Percentiles rank a stretch among this genome's conserved stretches.
phyloP scores from a whole-genome alignment of 257 asterid genomes.

The Solanum corneliomulleri region DNA sequence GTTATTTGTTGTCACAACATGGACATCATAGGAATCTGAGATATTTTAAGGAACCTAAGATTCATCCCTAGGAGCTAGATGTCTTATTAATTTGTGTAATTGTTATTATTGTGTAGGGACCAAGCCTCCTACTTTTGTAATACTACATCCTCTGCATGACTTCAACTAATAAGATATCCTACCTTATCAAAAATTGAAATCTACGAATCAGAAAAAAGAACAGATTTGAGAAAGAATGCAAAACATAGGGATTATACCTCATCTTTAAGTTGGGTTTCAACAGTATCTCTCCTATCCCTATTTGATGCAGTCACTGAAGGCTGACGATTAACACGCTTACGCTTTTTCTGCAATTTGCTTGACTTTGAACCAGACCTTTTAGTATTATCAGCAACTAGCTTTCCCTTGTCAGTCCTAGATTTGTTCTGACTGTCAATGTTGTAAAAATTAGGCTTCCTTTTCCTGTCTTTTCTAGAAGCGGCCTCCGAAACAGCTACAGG shows the following conservation, averaged over 20 bases:
- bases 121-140: not conserved
- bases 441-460: conserved; percentile 30
- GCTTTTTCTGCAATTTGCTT: conserved; percentile 25
- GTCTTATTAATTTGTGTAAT: not conserved
- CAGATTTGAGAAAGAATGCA: not conserved
- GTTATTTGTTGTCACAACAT: not conserved
- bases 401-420: conserved; percentile 26
- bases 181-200: not conserved
- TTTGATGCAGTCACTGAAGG: conserved; percentile 15
- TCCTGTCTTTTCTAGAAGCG: conserved; percentile 21
- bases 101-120: not conserved
- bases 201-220: not conserved
- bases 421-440: conserved; percentile 25
- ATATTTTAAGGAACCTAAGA: not conserved
- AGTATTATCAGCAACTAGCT: conserved; percentile 20
- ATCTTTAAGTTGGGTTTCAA: conserved; percentile 32
- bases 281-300: conserved; percentile 15
- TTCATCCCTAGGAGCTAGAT: not conserved
- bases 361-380: conserved; percentile 11
- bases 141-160: not conserved
- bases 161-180: not conserved
- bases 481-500: conserved; percentile 32
- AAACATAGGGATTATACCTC: conserved; percentile 32
- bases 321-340: conserved; percentile 18
- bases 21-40: not conserved